Percentiles rank a stretch among this genome's conserved stretches.
These are phyloP conservation scores for Coprinopsis cinerea DNA, from an alignment of 768 basidiomycete genomes.

Conservation along the genomic window DNA sequence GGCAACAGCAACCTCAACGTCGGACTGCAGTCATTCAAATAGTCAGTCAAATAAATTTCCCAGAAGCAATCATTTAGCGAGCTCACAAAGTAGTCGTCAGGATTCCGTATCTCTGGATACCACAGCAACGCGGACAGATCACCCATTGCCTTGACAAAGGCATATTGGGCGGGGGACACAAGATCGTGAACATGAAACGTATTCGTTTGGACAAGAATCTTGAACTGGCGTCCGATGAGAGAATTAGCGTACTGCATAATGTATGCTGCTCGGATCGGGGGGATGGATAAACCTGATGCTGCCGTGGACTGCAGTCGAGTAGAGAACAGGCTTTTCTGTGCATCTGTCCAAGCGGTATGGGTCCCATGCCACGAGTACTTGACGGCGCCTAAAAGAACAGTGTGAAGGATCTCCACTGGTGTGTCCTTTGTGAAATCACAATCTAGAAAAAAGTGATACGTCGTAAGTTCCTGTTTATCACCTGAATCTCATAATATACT, in stretches of 20 bases:
- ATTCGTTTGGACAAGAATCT: conserved; percentile 8
- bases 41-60: neutral
- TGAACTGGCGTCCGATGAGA: conserved; percentile 24
- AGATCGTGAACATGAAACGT: conserved; percentile 9
- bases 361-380: conserved; percentile 38
- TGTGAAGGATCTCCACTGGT: conserved; percentile 40
- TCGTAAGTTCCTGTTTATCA: neutral
- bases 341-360: conserved; percentile 24
- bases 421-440: conserved; percentile 28
- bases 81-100: conserved; percentile 25
- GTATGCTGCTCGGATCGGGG: conserved; percentile 30
- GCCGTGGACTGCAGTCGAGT: conserved; percentile 27
- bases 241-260: conserved; percentile 39
- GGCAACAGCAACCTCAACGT: conserved; percentile 22
- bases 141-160: conserved; percentile 26
- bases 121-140: conserved; percentile 33
- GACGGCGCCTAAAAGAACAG: conserved; percentile 33
- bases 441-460: conserved; percentile 14
- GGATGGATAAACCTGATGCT: conserved; percentile 23
- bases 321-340: conserved; percentile 21
- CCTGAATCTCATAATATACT: neutral
- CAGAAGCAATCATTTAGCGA: conserved; percentile 14
- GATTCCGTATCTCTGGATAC: conserved; percentile 33
- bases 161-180: conserved; percentile 14
- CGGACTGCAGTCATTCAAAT: conserved; percentile 15